Evolutionary conservation across 2,329 filamentous ascomycete genomes (phyloP).

Genomic region (Alternaria sp.): DNA sequence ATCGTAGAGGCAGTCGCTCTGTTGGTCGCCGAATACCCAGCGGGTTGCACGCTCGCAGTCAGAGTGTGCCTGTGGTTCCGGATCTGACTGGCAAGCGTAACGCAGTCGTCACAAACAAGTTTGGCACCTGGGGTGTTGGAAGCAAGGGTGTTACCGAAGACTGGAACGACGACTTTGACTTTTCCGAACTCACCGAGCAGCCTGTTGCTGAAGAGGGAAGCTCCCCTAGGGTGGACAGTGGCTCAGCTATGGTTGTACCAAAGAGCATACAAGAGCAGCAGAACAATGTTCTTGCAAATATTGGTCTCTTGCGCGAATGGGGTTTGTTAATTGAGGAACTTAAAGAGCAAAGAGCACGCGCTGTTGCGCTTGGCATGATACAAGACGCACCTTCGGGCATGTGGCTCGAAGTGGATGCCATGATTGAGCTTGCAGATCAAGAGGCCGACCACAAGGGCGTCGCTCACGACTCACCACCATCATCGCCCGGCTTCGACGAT

Average conservation of each 20-base stretch:
- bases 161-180: slow-evolving; percentile 91
- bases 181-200: slow-evolving; percentile 63
- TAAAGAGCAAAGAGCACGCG: slow-evolving; percentile 77
- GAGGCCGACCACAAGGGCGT: slow-evolving; percentile 68
- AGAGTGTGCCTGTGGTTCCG: slow-evolving; percentile 77
- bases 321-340: slow-evolving; percentile 83
- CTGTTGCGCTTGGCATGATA: slow-evolving; percentile 71
- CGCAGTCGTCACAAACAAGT: slow-evolving; percentile 69
- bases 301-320: slow-evolving; percentile 82
- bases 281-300: slow-evolving; percentile 81
- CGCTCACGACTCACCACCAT: slow-evolving; percentile 62
- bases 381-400: slow-evolving; percentile 67
- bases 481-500: slow-evolving; percentile 66
- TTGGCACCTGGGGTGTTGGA: slow-evolving; percentile 83
- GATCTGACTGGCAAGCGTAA: slow-evolving; percentile 65
- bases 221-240: slow-evolving; percentile 56
- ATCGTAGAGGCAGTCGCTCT: slow-evolving; percentile 73
- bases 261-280: slow-evolving; percentile 82
- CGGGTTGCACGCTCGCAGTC: slow-evolving; percentile 76
- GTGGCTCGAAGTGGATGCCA: slow-evolving; percentile 85
- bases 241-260: slow-evolving; percentile 72
- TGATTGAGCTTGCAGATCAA: slow-evolving; percentile 81
- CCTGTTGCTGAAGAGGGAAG: slow-evolving; percentile 42
- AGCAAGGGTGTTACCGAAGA: slow-evolving; percentile 83
- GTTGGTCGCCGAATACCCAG: slow-evolving; percentile 72